Base-by-base conservation (phyloP, 1,139 yeast species). In the Lodderomyces jiufengensis region DNA sequence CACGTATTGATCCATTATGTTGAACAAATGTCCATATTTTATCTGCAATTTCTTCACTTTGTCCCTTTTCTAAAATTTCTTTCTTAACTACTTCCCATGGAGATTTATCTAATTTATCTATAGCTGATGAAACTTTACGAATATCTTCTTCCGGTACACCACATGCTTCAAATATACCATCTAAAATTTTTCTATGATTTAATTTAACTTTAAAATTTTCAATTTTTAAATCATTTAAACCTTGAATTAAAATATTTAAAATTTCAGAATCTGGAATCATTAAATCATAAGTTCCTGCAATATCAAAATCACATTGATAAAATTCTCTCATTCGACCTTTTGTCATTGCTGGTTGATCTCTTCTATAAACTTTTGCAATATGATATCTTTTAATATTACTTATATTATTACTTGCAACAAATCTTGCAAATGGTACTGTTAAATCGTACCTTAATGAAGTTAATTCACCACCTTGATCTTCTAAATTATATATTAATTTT, bases 271-370 rank as follows among this genome's bases (percentile, higher is more conserved):
- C 98, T 18, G 98, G 95, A 31, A 92, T 94, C 98, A 92, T 92
- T 28, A 80, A 55, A 55, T 92, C 98, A 59, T 84, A 90, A 40
- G 62, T 66, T 38, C 98, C 98, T 25, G 98, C 98, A 54, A 92
- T 73, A 59, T 92, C 98, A 52, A 92, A 85, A 67, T 92, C 98
- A 70, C 98, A 92, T 66, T 92, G 98, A 64, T 92, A 92, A 54
- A 92, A 92, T 63, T 92, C 98, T 75, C 98, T 84, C 98, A 92
- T 92, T 65, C 98, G 80, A 41, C 98, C 98, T 63, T 92, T 92
- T 40, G 97, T 90, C 98, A 92, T 92, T 11, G 98, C 98, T 5
- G 98, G 98, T 63, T 92, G 98, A 59, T 92, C 98, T 66, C 98
- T 83, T 67, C 98, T 79, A 66, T 92, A 92, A 37, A 92, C 98